Base-by-base conservation (phyloP, 345 rosid genomes). In the Linum lewisii region DNA sequence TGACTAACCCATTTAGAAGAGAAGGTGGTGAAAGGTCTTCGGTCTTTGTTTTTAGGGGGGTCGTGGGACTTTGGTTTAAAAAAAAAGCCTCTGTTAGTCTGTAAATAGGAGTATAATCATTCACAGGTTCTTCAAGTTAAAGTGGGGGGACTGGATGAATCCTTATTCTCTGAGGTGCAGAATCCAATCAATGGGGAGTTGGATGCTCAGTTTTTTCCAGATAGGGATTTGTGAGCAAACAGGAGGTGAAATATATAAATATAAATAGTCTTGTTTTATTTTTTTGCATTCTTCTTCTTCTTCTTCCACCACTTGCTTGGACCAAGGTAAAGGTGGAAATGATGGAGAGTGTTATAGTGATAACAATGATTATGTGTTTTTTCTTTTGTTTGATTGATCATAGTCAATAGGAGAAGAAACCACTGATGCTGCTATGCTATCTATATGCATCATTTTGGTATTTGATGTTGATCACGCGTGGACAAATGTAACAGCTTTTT, bases 191-290 rank as follows among this genome's bases (percentile, higher is more conserved):
- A 1, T 19, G 56, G 81, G 81, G 77, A 66, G 79, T 77, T 77
- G 86, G 86, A 79, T 11, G 87, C 84, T 84, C 79, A 56, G 65
- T 61, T 74, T n/a, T 29, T 81, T 79, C 84, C 84, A 63, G 42
- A 61, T 73, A 74, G 82, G 84, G 75, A 78, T 73, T 29, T 20
- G 23, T 64, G 84, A 72, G 81, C 86, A 63, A 66, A 76, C 74
- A n/a, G 83, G 84, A 72, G 84, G 86, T 76, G 47, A 16, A 42
- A 42, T 42, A 42, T 38, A 38, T 42, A 16, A 42, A 42, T 42
- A 42, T 38, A 38, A 7, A 42, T 42, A 42, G 47, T 42, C 4
- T 42, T 42, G 15, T 42, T 9, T 16, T 15, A n/a, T 15, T 42
- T 42, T 15, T 42, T 9, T 9, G 7, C 11, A 2, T 42, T 42